Conservation (phyloP, 2,329 filamentous ascomycete species). For the Colletotrichum caudatum region DNA sequence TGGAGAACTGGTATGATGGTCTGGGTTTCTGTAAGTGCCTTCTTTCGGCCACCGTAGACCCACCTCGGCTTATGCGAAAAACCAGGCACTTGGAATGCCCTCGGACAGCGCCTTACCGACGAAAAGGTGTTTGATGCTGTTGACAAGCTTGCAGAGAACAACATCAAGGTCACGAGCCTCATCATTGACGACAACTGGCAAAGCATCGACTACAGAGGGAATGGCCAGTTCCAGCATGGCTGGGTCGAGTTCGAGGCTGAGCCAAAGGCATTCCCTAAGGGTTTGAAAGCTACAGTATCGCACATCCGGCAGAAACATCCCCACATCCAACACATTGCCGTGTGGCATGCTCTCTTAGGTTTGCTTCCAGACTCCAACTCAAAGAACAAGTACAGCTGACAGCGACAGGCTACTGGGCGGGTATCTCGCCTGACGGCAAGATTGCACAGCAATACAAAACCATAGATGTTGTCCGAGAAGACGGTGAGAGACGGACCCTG, state of each 20-base stretch:
- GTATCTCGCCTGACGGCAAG: conserved; percentile 79
- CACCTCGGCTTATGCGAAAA: conserved; percentile 24
- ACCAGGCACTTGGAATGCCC: conserved; percentile 87
- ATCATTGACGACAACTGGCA: conserved; percentile 99
- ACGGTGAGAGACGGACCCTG: conserved; percentile 59
- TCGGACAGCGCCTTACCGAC: conserved; percentile 86
- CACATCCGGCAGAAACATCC: conserved; percentile 77
- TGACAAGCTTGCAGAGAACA: conserved; percentile 74
- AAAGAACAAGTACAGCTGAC: conserved; percentile 42
- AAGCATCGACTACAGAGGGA: conserved; percentile 68
- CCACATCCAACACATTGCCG: conserved; percentile 84
- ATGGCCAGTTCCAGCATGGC: conserved; percentile 68
- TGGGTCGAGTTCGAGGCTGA: conserved; percentile 93
- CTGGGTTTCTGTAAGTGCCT: conserved; percentile 80
- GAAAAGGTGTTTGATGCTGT: conserved; percentile 83
- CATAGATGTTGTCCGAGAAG: conserved; percentile 65
- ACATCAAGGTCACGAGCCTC: conserved; percentile 83
- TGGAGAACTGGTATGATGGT: conserved; percentile 91
- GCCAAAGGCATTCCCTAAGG: conserved; percentile 79
- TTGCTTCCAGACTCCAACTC: conserved; percentile 40
- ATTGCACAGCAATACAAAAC: conserved; percentile 86
- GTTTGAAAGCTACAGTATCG: conserved; percentile 77
- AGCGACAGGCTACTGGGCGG: conserved; percentile 83
- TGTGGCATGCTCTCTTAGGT: conserved; percentile 88
- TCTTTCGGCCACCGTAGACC: neutral